Base-by-base conservation (phyloP, 331 rosid genomes). In the Pyracantha coccinea region DNA sequence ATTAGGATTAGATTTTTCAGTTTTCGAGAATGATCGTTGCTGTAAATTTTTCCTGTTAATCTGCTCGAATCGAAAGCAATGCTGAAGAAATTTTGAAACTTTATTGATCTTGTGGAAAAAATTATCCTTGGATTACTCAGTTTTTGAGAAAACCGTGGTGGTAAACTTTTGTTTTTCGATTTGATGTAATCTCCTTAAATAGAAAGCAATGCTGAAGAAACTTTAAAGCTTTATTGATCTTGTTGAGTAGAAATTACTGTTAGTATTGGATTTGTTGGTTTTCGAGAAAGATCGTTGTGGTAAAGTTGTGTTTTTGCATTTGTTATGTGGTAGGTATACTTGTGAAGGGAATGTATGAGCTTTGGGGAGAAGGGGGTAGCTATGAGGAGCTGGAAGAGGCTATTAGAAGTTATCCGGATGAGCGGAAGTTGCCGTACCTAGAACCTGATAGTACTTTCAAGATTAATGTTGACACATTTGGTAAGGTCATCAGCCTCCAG, bases 301-400 rank as follows among this genome's bases (percentile, higher is more conserved):
- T 55, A 45, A 9, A 32, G 24, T 71, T 57, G 35, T 15, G 16
- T 4, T 23, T 24, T 23, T 33, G 9, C 24, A 72, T 41, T 32
- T 72, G 68, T 8, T 38, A 41, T 73, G 17, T 59, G 57, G 77
- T 44, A 93, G 98, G 97, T 66, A 91, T 93, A 86, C 92, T 93
- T 53, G 95, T 91, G 77, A 93, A 90, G 87, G 98, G 98, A 60
- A 88, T 93, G 88, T 93, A 91, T 80, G 98, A 93, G 77, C 82
- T 91, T 17, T 91, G 97, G 97, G 98, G 96, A 45, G 97, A 90
- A 83, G 98, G 98, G 73, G 67, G 85, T 57, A 82, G 82, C 82
- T 83, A 88, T 67, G 92, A 87, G 81, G 98, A 88, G 71, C 83
- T 91, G 75, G 89, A 87, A 71, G 95, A 82, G 66, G 86, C 93